phyloP scores from a whole-genome alignment of 805 yeast genomes.

The Danielia reshetovae region DNA sequence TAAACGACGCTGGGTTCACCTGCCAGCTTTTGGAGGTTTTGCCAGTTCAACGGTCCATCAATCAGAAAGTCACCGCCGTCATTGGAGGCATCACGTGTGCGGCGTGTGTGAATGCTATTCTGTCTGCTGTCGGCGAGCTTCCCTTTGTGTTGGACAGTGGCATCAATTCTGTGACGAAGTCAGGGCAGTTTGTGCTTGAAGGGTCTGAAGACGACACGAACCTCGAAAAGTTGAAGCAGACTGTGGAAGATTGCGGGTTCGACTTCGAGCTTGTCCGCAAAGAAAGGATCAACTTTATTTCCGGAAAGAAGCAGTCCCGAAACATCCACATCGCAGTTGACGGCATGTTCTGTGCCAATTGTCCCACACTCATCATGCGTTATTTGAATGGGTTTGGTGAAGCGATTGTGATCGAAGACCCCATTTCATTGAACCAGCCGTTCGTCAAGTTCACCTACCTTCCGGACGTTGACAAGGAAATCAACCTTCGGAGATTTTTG shows the following conservation, averaged over 20 bases:
- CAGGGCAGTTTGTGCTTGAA: conserved; percentile 59
- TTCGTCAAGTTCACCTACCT: conserved; percentile 60
- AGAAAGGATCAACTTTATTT: conserved; percentile 43
- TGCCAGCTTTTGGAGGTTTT: conserved; percentile 54
- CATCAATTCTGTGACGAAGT: conserved; percentile 56
- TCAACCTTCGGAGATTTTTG: conserved; percentile 56
- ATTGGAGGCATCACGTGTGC: conserved; percentile 77
- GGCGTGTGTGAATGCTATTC: conserved; percentile 60
- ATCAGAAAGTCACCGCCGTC: conserved; percentile 52
- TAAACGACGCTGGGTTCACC: conserved; percentile 35
- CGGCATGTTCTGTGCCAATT: conserved; percentile 70
- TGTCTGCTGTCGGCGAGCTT: conserved; percentile 41
- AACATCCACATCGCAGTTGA: conserved; percentile 51
- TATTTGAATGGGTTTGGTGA: conserved; percentile 52
- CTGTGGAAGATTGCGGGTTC: conserved; percentile 66
- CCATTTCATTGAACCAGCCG: conserved; percentile 53
- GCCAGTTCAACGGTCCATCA: conserved; percentile 49
- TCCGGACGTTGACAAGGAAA: conserved; percentile 42
- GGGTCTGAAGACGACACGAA: conserved; percentile 27
- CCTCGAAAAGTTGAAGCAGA: conserved; percentile 40
- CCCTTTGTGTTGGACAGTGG: conserved; percentile 52
- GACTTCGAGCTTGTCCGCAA: conserved; percentile 48
- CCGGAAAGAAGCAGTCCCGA: conserved; percentile 48
- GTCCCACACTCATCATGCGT: conserved; percentile 55
- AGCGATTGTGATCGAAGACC: conserved; percentile 52